Evolutionary conservation across 148 eudicot genomes (phyloP), one percentile per base, ranked within the genome.

Genomic region (Fagopyrum homotropicum): DNA sequence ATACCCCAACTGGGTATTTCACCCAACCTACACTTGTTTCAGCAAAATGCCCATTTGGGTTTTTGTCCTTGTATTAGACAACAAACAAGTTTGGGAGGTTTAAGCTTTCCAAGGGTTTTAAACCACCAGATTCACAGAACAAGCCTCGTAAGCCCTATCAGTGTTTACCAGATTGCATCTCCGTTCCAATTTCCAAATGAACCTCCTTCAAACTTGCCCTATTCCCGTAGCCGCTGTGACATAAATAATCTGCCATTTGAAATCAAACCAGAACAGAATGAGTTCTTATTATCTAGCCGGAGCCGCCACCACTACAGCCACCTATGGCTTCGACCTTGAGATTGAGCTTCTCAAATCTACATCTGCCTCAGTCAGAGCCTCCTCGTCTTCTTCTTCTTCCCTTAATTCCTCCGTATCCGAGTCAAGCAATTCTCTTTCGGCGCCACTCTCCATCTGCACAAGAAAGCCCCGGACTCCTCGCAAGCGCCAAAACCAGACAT

Each of bases 401-500:
- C 54, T 54, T n/a, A 45, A 19, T 19, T 72, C 74, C 30, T 46
- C 74, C 40, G 3, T 72, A 10, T 72, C 74, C 3, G 74, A 72
- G 17, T 46, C 74, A 19, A 72, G 74, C 74, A 49, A 48, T 15
- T n/a, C 44, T 9, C 74, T 45, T 26, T 45, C 51, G 0, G 54
- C 51, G n/a, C 51, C 51, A 8, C 74, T 72, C 35, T 72, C 54
- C 48, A 83, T 90, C 81, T 86, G 92, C n/a, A 90, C 96, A 8
- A 77, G 96, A 79, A 95, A 92, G 52, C 87, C 97, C 6, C 83
- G 99, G 30, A 95, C 97, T 17, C 93, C 96, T 4, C 89, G 99
- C 47, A 95, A 95, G 78, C 83, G 99, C 48, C 99, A 96, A 9
- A 95, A 95, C 74, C 97, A 95, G 79, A 92, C 89, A 1, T 95